phyloP scores from a whole-genome alignment of 2,329 filamentous ascomycete genomes.

The Penicillium frequentans region DNA sequence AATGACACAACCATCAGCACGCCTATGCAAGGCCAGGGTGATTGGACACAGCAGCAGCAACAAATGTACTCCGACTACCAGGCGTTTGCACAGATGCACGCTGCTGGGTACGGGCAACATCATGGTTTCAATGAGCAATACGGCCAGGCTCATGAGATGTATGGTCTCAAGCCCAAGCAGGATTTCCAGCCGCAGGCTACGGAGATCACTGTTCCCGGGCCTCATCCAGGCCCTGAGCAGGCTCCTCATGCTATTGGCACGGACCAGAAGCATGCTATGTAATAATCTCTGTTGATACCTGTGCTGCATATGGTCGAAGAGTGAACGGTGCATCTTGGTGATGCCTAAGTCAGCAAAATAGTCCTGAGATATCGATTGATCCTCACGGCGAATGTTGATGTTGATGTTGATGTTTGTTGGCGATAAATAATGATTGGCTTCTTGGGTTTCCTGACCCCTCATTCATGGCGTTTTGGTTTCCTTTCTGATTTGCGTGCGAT shows the following conservation, averaged over 20 bases:
- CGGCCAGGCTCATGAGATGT: constrained; percentile 9
- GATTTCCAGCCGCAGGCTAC: neutral
- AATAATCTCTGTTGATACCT: neutral
- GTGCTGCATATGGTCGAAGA: neutral
- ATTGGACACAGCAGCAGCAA: constrained; percentile 8
- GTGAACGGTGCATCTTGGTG: neutral
- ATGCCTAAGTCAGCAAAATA: neutral
- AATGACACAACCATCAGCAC: constrained; percentile 34
- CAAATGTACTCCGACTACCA: constrained; percentile 2
- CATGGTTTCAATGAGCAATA: constrained; percentile 1
- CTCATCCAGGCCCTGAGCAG: neutral
- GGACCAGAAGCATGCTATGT: constrained; percentile 9
- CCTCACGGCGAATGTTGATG: neutral
- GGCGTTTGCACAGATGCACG: constrained; percentile 5
- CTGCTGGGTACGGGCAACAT: constrained; percentile 13
- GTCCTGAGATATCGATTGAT: neutral
- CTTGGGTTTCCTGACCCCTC: neutral
- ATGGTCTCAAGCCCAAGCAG: constrained; percentile 2
- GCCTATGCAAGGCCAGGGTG: constrained; percentile 22
- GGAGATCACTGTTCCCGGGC: neutral
- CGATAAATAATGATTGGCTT: neutral
- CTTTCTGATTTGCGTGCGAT: neutral
- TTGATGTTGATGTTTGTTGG: neutral
- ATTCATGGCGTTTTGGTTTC: neutral
- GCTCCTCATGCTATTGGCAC: neutral